phyloP scores from a whole-genome alignment of 805 yeast genomes.

The Nakazawaea ishiwadae region DNA sequence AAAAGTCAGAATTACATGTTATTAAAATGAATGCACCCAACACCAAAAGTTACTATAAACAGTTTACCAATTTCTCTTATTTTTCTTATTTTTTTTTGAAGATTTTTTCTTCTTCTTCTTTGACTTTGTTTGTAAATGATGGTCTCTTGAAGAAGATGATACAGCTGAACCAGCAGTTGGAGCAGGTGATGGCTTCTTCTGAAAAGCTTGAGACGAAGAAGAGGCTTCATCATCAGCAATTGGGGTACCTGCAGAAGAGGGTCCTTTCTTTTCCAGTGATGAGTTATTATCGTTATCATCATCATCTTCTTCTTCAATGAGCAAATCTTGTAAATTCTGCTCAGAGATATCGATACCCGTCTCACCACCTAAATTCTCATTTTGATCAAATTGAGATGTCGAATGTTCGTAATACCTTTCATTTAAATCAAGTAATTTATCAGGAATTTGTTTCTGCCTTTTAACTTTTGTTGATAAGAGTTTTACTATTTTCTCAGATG shows the following conservation, averaged over 20 bases:
- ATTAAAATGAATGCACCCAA: no score
- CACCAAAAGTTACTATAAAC: background rate
- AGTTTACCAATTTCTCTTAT: background rate
- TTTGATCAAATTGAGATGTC: slow-evolving; percentile 10
- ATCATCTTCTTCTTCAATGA: background rate
- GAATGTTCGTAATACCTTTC: slow-evolving; percentile 12
- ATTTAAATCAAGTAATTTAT: slow-evolving; percentile 8
- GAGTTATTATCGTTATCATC: background rate
- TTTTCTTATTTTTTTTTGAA: slow-evolving; percentile 3
- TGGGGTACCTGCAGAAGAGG: background rate
- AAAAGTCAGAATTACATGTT: no score
- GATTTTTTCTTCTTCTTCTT: slow-evolving; percentile 9
- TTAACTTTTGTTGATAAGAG: slow-evolving; percentile 1
- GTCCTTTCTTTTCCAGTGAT: background rate
- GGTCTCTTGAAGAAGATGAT: background rate
- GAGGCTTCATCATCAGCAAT: background rate
- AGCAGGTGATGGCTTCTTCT: background rate
- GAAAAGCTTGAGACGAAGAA: background rate
- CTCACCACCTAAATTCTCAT: slow-evolving; percentile 3
- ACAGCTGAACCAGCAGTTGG: background rate
- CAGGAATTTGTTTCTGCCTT: slow-evolving; percentile 12
- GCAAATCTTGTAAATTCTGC: slow-evolving; percentile 4
- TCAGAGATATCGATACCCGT: background rate
- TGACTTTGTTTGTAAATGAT: background rate
- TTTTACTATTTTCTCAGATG: slow-evolving; percentile 5